Evolutionary conservation across 140 eudicot species (phyloP), one percentile per base, ranked within the genome.

Genomic region (Flaveria floridana): DNA sequence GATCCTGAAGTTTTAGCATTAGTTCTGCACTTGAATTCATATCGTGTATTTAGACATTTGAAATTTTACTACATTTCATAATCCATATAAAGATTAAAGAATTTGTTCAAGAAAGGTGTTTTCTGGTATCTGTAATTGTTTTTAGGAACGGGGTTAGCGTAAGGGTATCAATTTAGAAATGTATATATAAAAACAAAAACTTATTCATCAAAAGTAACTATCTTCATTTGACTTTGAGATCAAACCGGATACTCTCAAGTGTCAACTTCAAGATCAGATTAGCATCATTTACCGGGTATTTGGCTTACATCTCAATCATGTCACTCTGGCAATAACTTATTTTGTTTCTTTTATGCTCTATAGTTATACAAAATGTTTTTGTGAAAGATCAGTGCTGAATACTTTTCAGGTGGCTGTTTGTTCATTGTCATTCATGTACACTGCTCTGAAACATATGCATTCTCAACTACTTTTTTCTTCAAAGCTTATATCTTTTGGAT

Each of bases 331-430:
- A 50, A 15, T 65, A 1, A 11, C 61, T 15, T 25, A 16, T 20
- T 20, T 46, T 42, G 23, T 7, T 65, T 65, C 13, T 47, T 63
- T 74, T 58, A 74, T 26, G 50, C 63, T 2, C 4, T 25, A 9
- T 50, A 6, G 34, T 12, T 51, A 1, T 42, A 34, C 39, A 18
- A 20, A 34, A 65, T 34, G 15, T 48, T 19, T 75, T 52, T 7
- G 37, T 75, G 14, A 7, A 30, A 23, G 73, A 30, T 50, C n/a
- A 52, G 11, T 42, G 25, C 65, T 47, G 51, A 6, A 74, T 62
- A 18, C 47, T 74, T 6, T 28, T 75, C 48, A 16, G 47, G 47
- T 61, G 78, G 70, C 42, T 1, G 59, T 20, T 73, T 73, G 78
- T 73, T 73, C 58, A 8, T 41, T 21, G 25, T 20, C 56, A 58